Evolutionary conservation across 2,329 filamentous ascomycete species (phyloP), one percentile per base, ranked within the genome.

Genomic region (Ceratocystis ficicola): DNA sequence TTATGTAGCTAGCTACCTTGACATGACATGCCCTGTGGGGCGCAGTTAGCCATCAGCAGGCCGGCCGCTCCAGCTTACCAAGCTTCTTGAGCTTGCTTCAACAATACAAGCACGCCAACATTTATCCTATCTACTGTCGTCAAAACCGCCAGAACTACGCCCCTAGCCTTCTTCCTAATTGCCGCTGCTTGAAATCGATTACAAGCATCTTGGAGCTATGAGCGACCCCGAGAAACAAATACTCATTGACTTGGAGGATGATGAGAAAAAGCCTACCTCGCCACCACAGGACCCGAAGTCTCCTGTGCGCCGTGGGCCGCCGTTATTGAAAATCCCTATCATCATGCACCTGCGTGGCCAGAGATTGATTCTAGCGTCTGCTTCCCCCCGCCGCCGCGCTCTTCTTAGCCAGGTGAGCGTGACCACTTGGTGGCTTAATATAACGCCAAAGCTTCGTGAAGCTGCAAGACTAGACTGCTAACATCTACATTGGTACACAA

Each of bases 281-380:
- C 17, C 50, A 6, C 57, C 66, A 8, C 28, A 65, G 30, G 57
- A 44, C 22, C 50, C 32, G 20, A 57, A 59, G 25, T 48, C 48
- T n/a, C 76, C 77, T n/a, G 70, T 76, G 63, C 77, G 76, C 64
- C 78, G 78, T 65, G 79, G 79, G 15, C 84, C 85, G 6, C 79
- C 83, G 55, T 88, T 89, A 1, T 83, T 97, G 68, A 82, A 90
- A 68, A 81, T 97, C 20, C 92, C 93, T 17, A 86, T 91, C 66
- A 79, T 99, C 67, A 83, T 83, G 71, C 80, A 86, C 72, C 83
- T 99, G 69, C 86, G 88, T 72, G 83, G 83, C 65, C 90, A 89
- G 75, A 83, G 93, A 69, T 85, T 96, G 5, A 89, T 99, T 70
- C 86, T 99, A 32, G 94, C 94, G 64, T 96, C 92, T 1, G 85